Evolutionary conservation across 768 basidiomycete species (phyloP).

Genomic region (Hysterangium stoloniferum): DNA sequence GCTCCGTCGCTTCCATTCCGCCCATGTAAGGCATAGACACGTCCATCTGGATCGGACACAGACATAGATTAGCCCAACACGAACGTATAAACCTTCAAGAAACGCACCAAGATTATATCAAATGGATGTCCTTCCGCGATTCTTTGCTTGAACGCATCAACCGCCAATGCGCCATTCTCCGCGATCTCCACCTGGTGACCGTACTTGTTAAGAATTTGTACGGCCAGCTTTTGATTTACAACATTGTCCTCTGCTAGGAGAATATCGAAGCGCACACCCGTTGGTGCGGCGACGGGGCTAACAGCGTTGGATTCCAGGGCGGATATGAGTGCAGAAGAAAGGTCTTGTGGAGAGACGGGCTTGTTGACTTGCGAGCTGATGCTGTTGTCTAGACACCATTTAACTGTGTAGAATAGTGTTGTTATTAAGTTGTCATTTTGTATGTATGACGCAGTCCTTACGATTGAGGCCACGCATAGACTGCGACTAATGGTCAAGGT

Average conservation of each 20-base stretch:
- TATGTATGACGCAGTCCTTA: constrained; percentile 40
- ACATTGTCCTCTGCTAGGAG: constrained; percentile 95
- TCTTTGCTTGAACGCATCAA: constrained; percentile 84
- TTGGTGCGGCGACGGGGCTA: constrained; percentile 77
- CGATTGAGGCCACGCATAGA: constrained; percentile 68
- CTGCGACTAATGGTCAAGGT: constrained; percentile 14
- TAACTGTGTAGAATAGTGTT: constrained; percentile 41
- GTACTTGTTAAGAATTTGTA: constrained; percentile 94
- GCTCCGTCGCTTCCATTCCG: constrained; percentile 93
- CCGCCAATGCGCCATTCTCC: constrained; percentile 91
- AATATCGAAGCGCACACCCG: constrained; percentile 84
- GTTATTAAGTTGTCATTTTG: neutral
- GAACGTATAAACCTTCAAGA: too few relatives aligned
- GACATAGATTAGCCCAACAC: constrained; percentile 1
- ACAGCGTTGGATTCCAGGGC: constrained; percentile 94
- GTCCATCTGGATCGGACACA: constrained; percentile 66
- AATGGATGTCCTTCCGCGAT: constrained; percentile 66
- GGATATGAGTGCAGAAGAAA: constrained; percentile 85
- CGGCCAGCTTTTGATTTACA: constrained; percentile 92
- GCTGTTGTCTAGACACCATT: constrained; percentile 95
- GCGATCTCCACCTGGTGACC: constrained; percentile 95
- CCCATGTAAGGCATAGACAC: constrained; percentile 99
- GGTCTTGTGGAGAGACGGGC: constrained; percentile 80
- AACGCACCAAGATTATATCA: constrained; percentile 83
- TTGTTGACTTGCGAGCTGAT: constrained; percentile 93